Evolutionary conservation across 257 asterid species (phyloP).

Genomic region (Ehretia macrophylla): DNA sequence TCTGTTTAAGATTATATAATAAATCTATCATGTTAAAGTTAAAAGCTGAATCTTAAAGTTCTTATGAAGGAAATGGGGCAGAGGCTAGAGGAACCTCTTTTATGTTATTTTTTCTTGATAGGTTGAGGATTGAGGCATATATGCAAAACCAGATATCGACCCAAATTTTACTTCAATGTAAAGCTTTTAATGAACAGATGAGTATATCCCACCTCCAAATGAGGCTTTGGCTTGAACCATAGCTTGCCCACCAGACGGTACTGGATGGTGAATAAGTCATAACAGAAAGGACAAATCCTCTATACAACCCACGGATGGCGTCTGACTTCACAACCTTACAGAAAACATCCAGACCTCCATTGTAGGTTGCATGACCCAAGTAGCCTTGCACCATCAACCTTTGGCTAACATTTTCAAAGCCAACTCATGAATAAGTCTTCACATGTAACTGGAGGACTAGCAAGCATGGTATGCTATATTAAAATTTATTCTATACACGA

Average conservation of each 20-base stretch:
- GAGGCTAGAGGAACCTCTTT: no score
- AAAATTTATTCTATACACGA: background rate
- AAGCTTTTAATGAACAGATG: slow-evolving; percentile 6
- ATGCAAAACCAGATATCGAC: slow-evolving; percentile 7
- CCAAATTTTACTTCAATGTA: background rate
- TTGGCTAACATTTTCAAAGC: slow-evolving; percentile 77
- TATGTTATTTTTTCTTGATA: no score
- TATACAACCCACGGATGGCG: slow-evolving; percentile 84
- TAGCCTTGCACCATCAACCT: slow-evolving; percentile 88
- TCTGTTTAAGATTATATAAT: no score
- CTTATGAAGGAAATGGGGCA: no score
- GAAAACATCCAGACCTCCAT: slow-evolving; percentile 84
- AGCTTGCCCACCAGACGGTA: slow-evolving; percentile 99
- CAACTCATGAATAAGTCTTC: slow-evolving; percentile 14
- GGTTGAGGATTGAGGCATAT: background rate
- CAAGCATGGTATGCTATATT: slow-evolving; percentile 4
- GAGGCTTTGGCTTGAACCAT: slow-evolving; percentile 96
- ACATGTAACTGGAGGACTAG: background rate
- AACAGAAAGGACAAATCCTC: slow-evolving; percentile 95
- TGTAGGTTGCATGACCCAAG: slow-evolving; percentile 70
- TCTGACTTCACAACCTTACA: slow-evolving; percentile 77
- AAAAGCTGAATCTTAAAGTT: no score
- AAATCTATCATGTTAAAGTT: no score
- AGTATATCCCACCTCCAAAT: slow-evolving; percentile 66
- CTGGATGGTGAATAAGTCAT: slow-evolving; percentile 92